Evolutionary conservation across 345 rosid species (phyloP), one percentile per base, ranked within the genome.

Genomic region (Eucalyptus tenuipes): DNA sequence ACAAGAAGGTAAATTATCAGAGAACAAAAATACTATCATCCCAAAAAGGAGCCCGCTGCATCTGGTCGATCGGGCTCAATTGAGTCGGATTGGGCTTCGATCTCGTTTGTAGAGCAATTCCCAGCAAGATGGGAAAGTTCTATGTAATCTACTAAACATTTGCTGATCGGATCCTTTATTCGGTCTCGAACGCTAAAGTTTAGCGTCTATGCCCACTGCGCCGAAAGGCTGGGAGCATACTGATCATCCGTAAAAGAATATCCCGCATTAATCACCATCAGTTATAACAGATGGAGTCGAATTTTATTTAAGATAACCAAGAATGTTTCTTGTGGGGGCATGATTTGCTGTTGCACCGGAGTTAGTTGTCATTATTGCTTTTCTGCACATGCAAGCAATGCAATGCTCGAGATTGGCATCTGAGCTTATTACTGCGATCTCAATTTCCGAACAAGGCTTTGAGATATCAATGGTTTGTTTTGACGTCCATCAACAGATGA

Each of bases 21-120:
- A 75, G 45, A 71, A 40, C 47, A 80, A 55, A 88, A n/a, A 49
- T 3, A 52, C 17, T 8, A 49, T 87, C 86, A 84, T 86, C 31
- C 24, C n/a, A 52, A 55, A 10, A 44, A 49, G 17, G 20, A 48
- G 50, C n/a, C 25, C 2, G 75, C 59, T 53, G 18, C 22, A 88
- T 93, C 91, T 85, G 86, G 61, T 45, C 87, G 92, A 81, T 49
- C 84, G 53, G 86, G 81, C 87, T 88, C 55, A 52, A 3, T 52
- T 52, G 22, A 52, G 24, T 17, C 55, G 55, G 55, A 52, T 52
- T 52, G 55, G 55, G 55, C 55, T 17, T 52, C 55, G 24, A 52
- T 52, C 55, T 52, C 55, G 55, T 18, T 52, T 52, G 55, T 52
- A 52, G 55, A 9, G 25, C 61, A 9, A 55, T 55, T 55, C 61